Conservation (phyloP, 2,329 filamentous ascomycete species). For the Fusarium proliferatum region DNA sequence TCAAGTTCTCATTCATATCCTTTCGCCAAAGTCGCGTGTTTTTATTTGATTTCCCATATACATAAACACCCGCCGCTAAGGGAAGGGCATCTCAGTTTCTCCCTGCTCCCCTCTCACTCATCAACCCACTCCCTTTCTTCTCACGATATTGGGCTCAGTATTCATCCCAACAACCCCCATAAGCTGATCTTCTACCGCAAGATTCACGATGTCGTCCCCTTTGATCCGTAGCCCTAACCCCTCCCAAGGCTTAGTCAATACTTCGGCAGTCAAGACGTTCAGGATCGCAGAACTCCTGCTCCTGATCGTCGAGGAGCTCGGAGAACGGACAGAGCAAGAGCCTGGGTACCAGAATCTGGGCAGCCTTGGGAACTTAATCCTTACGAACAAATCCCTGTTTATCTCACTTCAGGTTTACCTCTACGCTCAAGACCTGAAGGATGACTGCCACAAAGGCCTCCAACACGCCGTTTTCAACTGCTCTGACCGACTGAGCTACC, state of each 20-base stretch:
- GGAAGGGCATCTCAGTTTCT: background rate
- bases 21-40: background rate
- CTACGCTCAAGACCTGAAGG: background rate
- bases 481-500: background rate
- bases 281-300: background rate
- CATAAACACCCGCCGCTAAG: background rate
- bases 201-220: background rate
- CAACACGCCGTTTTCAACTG: background rate
- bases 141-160: background rate
- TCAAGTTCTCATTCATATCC: too few relatives aligned
- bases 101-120: background rate
- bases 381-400: background rate
- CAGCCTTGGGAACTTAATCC: conserved; percentile 1
- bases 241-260: background rate
- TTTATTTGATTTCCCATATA: background rate
- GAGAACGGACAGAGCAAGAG: background rate
- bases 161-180: background rate
- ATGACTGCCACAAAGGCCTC: background rate
- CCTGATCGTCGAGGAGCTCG: background rate
- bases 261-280: background rate
- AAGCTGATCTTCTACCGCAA: too few relatives aligned
- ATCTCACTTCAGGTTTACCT: background rate
- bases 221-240: background rate
- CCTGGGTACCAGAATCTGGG: background rate
- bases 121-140: background rate